Conservation (phyloP, 768 basidiomycete species). For the Basidioascus undulatus region DNA sequence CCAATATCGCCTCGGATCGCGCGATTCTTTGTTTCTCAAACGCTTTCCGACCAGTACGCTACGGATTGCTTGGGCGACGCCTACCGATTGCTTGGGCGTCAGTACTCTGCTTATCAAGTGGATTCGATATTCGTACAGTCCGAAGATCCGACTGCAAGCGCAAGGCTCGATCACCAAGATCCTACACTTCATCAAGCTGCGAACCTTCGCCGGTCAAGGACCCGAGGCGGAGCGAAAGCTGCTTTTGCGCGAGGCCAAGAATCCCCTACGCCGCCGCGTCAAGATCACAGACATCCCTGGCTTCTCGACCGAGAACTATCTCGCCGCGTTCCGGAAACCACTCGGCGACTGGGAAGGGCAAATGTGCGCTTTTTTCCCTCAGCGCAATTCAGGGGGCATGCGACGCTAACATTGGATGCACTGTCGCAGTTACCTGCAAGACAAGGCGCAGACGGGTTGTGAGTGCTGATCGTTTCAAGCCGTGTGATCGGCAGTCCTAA, state of each 20-base stretch:
- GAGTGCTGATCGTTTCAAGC: too few species aligned
- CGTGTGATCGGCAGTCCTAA: too few species aligned
- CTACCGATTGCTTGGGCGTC: background rate
- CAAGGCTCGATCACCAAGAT: too few species aligned
- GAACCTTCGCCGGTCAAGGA: constrained; percentile 32
- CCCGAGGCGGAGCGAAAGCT: constrained; percentile 38
- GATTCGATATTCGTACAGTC: too few species aligned
- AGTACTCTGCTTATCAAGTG: background rate
- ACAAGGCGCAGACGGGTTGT: constrained; percentile 19
- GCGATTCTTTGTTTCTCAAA: constrained; percentile 6
- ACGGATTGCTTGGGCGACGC: constrained; percentile 3
- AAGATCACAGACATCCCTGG: constrained; percentile 26
- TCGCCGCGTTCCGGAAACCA: constrained; percentile 32
- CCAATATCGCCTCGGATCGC: constrained; percentile 6
- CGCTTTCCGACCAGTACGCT: background rate
- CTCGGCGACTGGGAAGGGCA: constrained; percentile 17
- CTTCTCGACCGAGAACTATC: constrained; percentile 31
- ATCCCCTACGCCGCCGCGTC: constrained; percentile 37
- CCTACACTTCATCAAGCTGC: constrained; percentile 52
- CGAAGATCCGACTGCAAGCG: too few species aligned
- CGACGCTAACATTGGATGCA: constrained; percentile 12
- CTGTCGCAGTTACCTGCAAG: constrained; percentile 15
- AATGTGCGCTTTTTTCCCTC: background rate
- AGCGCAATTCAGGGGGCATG: background rate
- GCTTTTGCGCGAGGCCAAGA: constrained; percentile 34